phyloP scores from a whole-genome alignment of 2,329 filamentous ascomycete species.

The Penicillium sp. region DNA sequence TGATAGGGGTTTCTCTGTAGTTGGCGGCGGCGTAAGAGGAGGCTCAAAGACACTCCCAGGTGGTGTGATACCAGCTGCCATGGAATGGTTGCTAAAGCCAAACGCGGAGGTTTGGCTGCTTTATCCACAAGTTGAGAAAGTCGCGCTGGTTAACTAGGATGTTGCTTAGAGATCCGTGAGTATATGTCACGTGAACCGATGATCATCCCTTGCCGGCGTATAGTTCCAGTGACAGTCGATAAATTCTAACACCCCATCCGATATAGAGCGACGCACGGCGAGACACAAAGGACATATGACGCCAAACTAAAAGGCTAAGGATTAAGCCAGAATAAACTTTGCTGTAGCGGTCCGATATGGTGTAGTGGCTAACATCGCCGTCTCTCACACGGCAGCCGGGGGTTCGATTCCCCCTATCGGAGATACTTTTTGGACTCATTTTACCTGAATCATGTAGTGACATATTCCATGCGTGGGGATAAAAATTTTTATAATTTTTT shows the following conservation, averaged over 20 bases:
- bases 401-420: constrained; percentile 29
- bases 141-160: not conserved
- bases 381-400: constrained; percentile 29
- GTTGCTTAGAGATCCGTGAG: no score
- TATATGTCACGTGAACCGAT: no score
- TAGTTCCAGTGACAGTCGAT: no score
- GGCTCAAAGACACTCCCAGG: constrained; percentile 3
- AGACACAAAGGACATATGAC: no score
- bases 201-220: no score
- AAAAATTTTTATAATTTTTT: no score
- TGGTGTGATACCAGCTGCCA: constrained; percentile 4
- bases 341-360: constrained; percentile 7
- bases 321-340: not conserved
- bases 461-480: no score
- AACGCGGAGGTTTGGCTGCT: no score
- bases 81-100: not conserved
- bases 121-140: not conserved
- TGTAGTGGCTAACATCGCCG: constrained; percentile 29
- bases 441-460: no score
- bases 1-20: not conserved
- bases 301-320: no score
- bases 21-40: constrained; percentile 3
- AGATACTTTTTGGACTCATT: constrained; percentile 5
- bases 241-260: no score
- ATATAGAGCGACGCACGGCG: no score